Base-by-base conservation (phyloP, 306 rosid genomes). In the Begonia fuchsioides region DNA sequence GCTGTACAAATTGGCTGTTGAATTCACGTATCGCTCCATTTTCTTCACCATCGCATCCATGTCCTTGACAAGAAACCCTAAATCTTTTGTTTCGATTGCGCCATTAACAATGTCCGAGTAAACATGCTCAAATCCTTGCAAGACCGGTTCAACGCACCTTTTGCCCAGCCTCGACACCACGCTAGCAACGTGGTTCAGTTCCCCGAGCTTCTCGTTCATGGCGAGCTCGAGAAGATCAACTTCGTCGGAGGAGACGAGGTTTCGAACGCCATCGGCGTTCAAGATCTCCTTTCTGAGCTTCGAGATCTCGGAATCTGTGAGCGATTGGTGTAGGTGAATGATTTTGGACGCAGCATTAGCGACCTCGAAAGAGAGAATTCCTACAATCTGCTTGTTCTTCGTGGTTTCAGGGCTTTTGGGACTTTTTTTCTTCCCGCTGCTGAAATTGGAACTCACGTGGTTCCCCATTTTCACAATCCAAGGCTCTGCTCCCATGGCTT, bases 11-110 rank as follows among this genome's bases (percentile, higher is more conserved):
- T 69, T 82, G 51, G 81, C 75, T 8, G 98, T 85, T 1, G 87
- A 76, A 68, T 66, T 79, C 47, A 90, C 86, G 62, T 68, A 82
- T 80, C 94, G 79, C 68, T 85, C 94, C 98, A 90, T 77, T 61
- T 79, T 90, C 85, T 67, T 81, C 73, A 73, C 76, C 95, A 90
- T 85, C 15, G 81, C 85, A n/a, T 90, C 98, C 95, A 90, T 90
- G 38, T 81, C 95, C 74, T 79, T 90, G 38, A 82, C 98, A 50
- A 85, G 67, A 65, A 90, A 90, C 47, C 98, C 94, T 68, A 90
- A 65, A 47, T 85, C 95, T 70, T 60, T 79, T 55, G 81, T 92
- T 44, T 77, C 80, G 41, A 90, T 90, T 13, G 73, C 87, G 54
- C 94, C 85, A 60, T 53, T 52, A 45, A 82, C 70, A 47, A 90